These are phyloP conservation scores for Candida koratica DNA, from an alignment of 805 yeast genomes.

Conservation along the genomic window DNA sequence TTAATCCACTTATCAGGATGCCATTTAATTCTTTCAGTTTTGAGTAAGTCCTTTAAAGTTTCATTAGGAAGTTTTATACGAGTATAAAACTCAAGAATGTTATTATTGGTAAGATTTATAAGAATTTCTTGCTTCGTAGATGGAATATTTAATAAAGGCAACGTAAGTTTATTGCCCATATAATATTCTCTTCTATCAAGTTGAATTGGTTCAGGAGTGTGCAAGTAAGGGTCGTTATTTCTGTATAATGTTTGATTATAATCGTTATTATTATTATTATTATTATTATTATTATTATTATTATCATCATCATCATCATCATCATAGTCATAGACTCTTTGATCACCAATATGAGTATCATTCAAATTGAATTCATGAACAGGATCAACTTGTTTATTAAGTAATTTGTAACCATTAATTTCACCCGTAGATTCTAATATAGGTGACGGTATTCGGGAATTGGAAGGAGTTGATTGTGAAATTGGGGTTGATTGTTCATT, in stretches of 20 bases:
- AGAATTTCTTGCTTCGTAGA: conserved; percentile 13
- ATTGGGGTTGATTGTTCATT: conserved; percentile 33
- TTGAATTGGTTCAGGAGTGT: conserved; percentile 7
- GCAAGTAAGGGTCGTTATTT: conserved; percentile 16
- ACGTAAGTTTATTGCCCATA: conserved; percentile 7
- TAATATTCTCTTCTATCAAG: conserved; percentile 3
- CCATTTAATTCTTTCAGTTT: conserved; percentile 58
- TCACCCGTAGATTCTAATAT: conserved; percentile 2
- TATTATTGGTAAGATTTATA: conserved; percentile 18
- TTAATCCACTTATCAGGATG: conserved; percentile 63
- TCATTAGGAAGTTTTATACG: conserved; percentile 16
- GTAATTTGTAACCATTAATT: conserved; percentile 13
- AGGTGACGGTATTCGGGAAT: conserved; percentile 22
- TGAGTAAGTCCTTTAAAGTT: conserved; percentile 24
- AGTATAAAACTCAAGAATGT: conserved; percentile 26
- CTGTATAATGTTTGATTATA: conserved; percentile 1
- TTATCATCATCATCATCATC: conserved; percentile 3
- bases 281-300: conserved; percentile 1
- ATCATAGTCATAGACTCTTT: conserved; percentile 4
- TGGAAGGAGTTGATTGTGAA: conserved; percentile 42
- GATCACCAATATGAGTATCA: conserved; percentile 1
- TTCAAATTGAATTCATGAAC: conserved; percentile 2
- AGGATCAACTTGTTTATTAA: conserved; percentile 14
- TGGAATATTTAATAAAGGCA: conserved; percentile 15
- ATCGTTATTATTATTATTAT: conserved; percentile 2